Evolutionary conservation across 148 eudicot species (phyloP).

Genomic region (Salicornia ramosissima): DNA sequence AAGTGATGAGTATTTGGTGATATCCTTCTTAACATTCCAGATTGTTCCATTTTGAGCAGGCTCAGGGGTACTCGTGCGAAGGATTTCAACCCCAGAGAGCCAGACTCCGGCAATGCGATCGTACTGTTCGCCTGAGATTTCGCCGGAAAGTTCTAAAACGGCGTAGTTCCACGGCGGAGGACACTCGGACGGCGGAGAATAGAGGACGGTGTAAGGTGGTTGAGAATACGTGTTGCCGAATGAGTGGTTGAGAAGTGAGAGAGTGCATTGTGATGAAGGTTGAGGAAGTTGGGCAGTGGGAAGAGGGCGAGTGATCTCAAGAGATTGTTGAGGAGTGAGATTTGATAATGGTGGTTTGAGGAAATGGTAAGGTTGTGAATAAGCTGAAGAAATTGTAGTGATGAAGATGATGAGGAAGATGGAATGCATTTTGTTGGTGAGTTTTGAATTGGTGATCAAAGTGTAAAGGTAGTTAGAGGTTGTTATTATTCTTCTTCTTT

Average conservation of each 20-base stretch:
- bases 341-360: constrained; percentile 8
- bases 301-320: constrained; percentile 52
- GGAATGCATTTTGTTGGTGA: constrained; percentile 10
- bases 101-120: constrained; percentile 75
- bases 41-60: constrained; percentile 49
- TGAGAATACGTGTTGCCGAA: constrained; percentile 52
- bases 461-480: too few relatives aligned
- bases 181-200: constrained; percentile 50
- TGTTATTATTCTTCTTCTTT: too few relatives aligned
- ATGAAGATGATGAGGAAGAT: constrained; percentile 15
- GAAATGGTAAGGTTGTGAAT: constrained; percentile 15
- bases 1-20: constrained; percentile 46
- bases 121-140: constrained; percentile 48
- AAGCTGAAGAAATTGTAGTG: constrained; percentile 17
- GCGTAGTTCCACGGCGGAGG: constrained; percentile 45
- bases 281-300: constrained; percentile 34
- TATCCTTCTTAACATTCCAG: constrained; percentile 67
- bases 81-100: constrained; percentile 67
- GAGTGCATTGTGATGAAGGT: constrained; percentile 47
- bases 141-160: constrained; percentile 43
- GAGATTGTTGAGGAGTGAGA: constrained; percentile 21
- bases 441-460: not conserved
- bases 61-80: constrained; percentile 85
- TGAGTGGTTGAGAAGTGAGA: constrained; percentile 36
- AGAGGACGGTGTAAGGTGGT: constrained; percentile 54